Percentiles rank a stretch among this genome's conserved stretches.
phyloP scores from a whole-genome alignment of 306 rosid species.

The Cicer pinnatifidum region DNA sequence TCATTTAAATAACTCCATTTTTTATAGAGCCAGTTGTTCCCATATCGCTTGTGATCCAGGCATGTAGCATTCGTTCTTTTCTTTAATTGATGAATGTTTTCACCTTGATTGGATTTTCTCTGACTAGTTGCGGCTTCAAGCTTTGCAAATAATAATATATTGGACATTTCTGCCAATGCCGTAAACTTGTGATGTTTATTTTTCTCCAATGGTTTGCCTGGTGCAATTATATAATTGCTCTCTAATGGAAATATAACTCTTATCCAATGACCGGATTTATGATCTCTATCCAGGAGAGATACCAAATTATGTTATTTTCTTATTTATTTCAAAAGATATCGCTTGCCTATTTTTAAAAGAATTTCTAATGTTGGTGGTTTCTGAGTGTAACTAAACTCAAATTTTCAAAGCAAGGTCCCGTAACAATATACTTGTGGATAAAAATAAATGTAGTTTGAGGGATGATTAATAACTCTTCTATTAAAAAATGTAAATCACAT shows the following conservation, averaged over 20 bases:
- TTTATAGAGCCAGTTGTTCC: conserved; percentile 44
- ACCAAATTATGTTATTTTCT: background rate
- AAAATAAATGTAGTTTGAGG: too few relatives aligned
- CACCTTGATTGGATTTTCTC: conserved; percentile 18
- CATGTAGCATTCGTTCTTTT: conserved; percentile 26
- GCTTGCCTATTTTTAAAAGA: background rate
- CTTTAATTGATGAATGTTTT: conserved; percentile 42
- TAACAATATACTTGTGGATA: too few relatives aligned
- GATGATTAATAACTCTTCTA: too few relatives aligned
- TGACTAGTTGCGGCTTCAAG: conserved; percentile 1
- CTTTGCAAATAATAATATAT: conserved; percentile 11
- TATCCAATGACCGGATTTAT: background rate
- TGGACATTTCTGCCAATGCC: conserved; percentile 29
- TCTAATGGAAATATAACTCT: background rate
- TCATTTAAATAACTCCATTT: conserved; percentile 42
- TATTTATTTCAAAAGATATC: background rate
- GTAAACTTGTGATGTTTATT: background rate
- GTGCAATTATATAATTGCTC: background rate
- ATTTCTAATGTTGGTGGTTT: too few relatives aligned
- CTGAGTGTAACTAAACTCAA: too few relatives aligned
- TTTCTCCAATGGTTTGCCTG: background rate
- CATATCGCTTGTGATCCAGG: conserved; percentile 40
- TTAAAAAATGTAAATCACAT: too few relatives aligned
- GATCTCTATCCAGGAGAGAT: background rate
- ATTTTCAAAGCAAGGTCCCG: too few relatives aligned